A percentile compares a stretch with the other conserved stretches of the same genome.
phyloP scores from a whole-genome alignment of 768 basidiomycete species.

The Lepiota brunneoincarnata region DNA sequence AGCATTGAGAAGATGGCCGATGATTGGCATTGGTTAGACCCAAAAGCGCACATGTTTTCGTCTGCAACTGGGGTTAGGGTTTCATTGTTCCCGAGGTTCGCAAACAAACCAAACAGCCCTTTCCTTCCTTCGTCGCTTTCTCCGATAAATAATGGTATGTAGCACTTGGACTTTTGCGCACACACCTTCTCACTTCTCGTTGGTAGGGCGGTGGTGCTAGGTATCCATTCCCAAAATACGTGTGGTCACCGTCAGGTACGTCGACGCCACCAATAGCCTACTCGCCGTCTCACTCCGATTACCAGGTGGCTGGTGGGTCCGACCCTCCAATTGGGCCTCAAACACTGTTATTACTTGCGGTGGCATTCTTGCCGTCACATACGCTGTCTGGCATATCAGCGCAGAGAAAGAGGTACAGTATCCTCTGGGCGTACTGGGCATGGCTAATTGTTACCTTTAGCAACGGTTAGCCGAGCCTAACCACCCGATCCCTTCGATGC shows the following conservation, averaged over 20 bases:
- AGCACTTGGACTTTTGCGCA: too few relatives aligned
- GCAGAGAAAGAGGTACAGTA: slow-evolving; percentile 75
- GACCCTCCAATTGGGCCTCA: slow-evolving; percentile 84
- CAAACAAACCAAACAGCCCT: slow-evolving; percentile 2
- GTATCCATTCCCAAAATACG: slow-evolving; percentile 93
- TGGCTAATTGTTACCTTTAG: slow-evolving; percentile 30
- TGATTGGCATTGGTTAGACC: slow-evolving; percentile 5
- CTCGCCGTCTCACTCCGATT: slow-evolving; percentile 8
- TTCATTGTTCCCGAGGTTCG: neutral
- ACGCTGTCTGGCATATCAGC: slow-evolving; percentile 65
- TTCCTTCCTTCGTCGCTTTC: neutral
- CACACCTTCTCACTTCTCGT: slow-evolving; percentile 1
- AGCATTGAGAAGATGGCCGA: slow-evolving; percentile 4
- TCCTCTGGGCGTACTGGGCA: neutral
- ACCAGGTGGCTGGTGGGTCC: slow-evolving; percentile 93
- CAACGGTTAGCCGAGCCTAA: slow-evolving; percentile 56
- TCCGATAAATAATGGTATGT: slow-evolving; percentile 16
- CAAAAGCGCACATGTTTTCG: too few relatives aligned
- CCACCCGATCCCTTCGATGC: slow-evolving; percentile 76
- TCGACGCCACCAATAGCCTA: neutral
- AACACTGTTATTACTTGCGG: slow-evolving; percentile 76
- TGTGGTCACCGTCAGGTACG: slow-evolving; percentile 90
- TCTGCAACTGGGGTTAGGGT: slow-evolving; percentile 11
- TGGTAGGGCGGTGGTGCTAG: slow-evolving; percentile 75
- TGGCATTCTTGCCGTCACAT: slow-evolving; percentile 67